These are phyloP conservation scores for Coniochaeta sp. DNA, from an alignment of 2,329 filamentous ascomycete species.

Conservation along the genomic window DNA sequence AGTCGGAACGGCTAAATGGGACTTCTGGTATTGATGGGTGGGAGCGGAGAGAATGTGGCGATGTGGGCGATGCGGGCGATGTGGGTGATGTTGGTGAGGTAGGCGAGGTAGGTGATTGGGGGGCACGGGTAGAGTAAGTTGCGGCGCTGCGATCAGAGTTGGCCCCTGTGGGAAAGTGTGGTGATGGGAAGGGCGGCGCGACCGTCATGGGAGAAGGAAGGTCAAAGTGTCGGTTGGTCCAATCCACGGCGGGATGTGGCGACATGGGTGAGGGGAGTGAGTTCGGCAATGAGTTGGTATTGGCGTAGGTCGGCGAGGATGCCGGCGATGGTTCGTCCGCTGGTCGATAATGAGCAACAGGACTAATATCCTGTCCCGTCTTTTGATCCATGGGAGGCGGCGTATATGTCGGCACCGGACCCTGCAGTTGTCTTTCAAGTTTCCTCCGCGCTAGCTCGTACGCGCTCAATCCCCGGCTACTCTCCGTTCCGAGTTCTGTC, in stretches of 20 bases:
- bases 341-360: conserved; percentile 25
- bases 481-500: conserved; percentile 31
- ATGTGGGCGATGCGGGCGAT: no score
- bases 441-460: conserved; percentile 47
- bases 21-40: conserved; percentile 4
- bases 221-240: conserved; percentile 30
- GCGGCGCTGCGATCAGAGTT: conserved; percentile 18
- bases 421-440: conserved; percentile 42
- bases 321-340: conserved; percentile 22
- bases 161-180: conserved; percentile 16
- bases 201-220: conserved; percentile 36
- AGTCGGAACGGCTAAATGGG: conserved; percentile 21
- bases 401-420: conserved; percentile 41
- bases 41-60: conserved; percentile 16
- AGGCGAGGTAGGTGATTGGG: conserved; percentile 11
- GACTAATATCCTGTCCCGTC: conserved; percentile 25
- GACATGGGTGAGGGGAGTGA: conserved; percentile 42
- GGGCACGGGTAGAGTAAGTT: conserved; percentile 17
- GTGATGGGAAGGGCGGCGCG: conserved; percentile 21
- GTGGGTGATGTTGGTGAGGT: no score
- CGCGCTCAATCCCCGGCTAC: conserved; percentile 31
- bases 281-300: conserved; percentile 30
- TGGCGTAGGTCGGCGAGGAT: conserved; percentile 28
- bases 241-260: conserved; percentile 32
- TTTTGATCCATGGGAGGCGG: conserved; percentile 31